Conservation (phyloP, 148 eudicot species). For the Drosera capensis region DNA sequence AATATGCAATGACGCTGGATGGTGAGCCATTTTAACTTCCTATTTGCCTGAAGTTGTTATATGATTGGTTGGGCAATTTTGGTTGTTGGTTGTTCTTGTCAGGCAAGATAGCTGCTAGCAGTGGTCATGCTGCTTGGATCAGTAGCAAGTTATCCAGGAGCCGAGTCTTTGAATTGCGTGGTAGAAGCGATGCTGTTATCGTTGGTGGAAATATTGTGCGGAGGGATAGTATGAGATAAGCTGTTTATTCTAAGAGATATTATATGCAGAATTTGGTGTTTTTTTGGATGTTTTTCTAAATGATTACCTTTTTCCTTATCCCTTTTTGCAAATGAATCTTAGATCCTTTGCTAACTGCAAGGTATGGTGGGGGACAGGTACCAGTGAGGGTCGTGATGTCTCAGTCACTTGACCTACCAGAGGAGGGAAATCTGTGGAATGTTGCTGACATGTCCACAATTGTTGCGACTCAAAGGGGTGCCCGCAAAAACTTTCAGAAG, state of each 20-base stretch:
- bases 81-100: too few species aligned
- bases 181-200: slow-evolving; percentile 87
- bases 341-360: slow-evolving; percentile 91
- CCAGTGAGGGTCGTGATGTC: slow-evolving; percentile 88
- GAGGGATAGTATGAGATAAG: slow-evolving; percentile 61
- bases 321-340: slow-evolving; percentile 10
- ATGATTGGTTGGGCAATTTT: not conserved
- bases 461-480: slow-evolving; percentile 90
- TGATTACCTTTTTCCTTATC: slow-evolving; percentile 1
- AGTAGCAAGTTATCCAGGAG: slow-evolving; percentile 68
- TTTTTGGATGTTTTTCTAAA: slow-evolving; percentile 7
- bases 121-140: slow-evolving; percentile 95
- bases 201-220: slow-evolving; percentile 98
- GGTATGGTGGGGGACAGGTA: slow-evolving; percentile 81
- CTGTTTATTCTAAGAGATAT: slow-evolving; percentile 9
- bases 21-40: slow-evolving; percentile 27
- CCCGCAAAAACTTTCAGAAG: slow-evolving; percentile 80
- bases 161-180: slow-evolving; percentile 83
- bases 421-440: slow-evolving; percentile 75
- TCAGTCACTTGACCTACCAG: slow-evolving; percentile 83
- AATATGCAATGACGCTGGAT: slow-evolving; percentile 98
- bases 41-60: not conserved
- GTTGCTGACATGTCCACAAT: slow-evolving; percentile 69
- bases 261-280: slow-evolving; percentile 7
- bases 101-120: slow-evolving; percentile 92